phyloP scores from a whole-genome alignment of 2,329 filamentous ascomycete genomes.

The Trichoderma oligosporum region DNA sequence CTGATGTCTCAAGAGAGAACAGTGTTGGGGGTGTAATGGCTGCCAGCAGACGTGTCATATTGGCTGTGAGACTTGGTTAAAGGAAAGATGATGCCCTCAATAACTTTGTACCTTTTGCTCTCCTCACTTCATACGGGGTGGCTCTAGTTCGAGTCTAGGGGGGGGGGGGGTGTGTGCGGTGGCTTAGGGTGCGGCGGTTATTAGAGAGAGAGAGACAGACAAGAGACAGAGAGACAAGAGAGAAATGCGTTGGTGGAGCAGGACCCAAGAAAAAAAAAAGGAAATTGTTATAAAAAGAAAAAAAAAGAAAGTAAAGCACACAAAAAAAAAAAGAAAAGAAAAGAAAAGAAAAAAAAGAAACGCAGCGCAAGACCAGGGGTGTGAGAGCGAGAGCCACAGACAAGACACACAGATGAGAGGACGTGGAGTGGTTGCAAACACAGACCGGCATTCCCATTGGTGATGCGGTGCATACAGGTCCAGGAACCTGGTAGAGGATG shows the following conservation, averaged over 20 bases:
- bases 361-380: constrained; percentile 8
- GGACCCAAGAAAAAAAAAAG: neutral
- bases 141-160: neutral
- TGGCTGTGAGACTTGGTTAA: constrained; percentile 29
- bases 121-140: constrained; percentile 1
- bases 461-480: constrained; percentile 1
- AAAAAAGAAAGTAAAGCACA: neutral
- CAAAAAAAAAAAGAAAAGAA: neutral
- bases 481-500: constrained; percentile 16
- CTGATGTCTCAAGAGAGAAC: constrained; percentile 24
- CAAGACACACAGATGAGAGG: constrained; percentile 5
- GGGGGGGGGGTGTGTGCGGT: constrained; percentile 11
- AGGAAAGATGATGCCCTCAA: constrained; percentile 23
- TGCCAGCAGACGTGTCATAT: constrained; percentile 37
- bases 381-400: neutral
- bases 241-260: constrained; percentile 8
- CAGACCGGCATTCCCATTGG: constrained; percentile 6
- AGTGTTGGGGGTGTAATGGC: constrained; percentile 19
- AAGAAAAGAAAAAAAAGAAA: constrained; percentile 3
- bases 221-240: neutral
- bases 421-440: constrained; percentile 8
- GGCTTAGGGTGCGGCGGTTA: constrained; percentile 10
- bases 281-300: neutral
- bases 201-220: neutral
- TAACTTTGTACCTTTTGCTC: neutral